Evolutionary conservation across 2,329 filamentous ascomycete species (phyloP).

Genomic region (Aspergillus pseudoglaucus): DNA sequence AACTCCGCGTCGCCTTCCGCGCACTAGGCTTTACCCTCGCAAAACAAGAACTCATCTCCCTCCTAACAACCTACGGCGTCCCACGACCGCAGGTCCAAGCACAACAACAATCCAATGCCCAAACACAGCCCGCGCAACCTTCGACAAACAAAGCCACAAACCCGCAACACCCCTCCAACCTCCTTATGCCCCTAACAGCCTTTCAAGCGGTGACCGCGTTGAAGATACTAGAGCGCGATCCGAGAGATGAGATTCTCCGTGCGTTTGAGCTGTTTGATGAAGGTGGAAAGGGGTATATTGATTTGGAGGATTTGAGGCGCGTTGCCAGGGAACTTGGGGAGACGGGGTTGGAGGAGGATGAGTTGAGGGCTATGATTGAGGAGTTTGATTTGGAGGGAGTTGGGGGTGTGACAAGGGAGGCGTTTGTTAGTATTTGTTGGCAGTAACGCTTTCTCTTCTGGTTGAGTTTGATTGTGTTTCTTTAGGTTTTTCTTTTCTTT

Average conservation of each 20-base stretch:
- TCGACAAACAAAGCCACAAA: constrained; percentile 30
- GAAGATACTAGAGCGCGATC: constrained; percentile 75
- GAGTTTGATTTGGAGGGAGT: constrained; percentile 95
- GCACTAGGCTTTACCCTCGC: constrained; percentile 89
- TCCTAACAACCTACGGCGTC: constrained; percentile 75
- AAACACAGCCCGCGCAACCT: constrained; percentile 29
- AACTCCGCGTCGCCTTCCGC: constrained; percentile 93
- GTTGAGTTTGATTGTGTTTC: constrained; percentile 1
- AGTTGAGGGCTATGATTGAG: constrained; percentile 92
- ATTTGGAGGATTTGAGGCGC: constrained; percentile 75
- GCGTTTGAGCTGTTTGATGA: constrained; percentile 93
- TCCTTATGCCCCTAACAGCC: constrained; percentile 65
- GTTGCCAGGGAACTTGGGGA: constrained; percentile 90
- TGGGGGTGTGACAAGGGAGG: constrained; percentile 62
- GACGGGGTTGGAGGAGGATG: constrained; percentile 77
- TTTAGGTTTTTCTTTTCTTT: constrained; percentile 3
- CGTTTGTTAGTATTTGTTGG: constrained; percentile 62
- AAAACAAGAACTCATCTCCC: constrained; percentile 73
- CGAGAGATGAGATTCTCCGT: constrained; percentile 80
- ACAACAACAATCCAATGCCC: constrained; percentile 20
- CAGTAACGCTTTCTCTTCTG: constrained; percentile 30
- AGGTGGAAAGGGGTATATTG: constrained; percentile 85
- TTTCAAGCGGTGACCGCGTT: constrained; percentile 74
- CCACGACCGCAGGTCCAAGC: constrained; percentile 54
- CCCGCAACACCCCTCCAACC: constrained; percentile 55